phyloP scores from a whole-genome alignment of 495 filamentous ascomycete genomes.

The Letharia columbiana region DNA sequence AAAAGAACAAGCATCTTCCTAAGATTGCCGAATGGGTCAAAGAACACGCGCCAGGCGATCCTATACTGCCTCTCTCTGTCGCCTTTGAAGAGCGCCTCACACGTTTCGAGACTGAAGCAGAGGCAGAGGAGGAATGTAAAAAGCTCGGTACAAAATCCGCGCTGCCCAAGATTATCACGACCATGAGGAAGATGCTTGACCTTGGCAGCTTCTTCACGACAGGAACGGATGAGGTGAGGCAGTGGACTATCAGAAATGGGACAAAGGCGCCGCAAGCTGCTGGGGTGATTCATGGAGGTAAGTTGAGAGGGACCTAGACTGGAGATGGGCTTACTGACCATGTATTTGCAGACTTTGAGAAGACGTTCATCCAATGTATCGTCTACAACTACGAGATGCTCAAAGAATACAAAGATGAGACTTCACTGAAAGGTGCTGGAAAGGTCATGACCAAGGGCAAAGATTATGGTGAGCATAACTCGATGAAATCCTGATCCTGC shows the following conservation, averaged over 20 bases:
- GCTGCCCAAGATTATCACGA: conserved; percentile 85
- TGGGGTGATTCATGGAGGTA: conserved; percentile 84
- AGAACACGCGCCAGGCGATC: conserved; percentile 73
- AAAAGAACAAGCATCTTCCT: conserved; percentile 98
- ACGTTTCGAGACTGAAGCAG: conserved; percentile 64
- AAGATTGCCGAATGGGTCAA: conserved; percentile 94
- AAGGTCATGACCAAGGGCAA: conserved; percentile 99
- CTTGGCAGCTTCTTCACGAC: conserved; percentile 95
- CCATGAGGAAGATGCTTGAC: conserved; percentile 87
- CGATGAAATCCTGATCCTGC: neutral
- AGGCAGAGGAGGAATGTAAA: conserved; percentile 82
- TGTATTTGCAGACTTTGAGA: conserved; percentile 69
- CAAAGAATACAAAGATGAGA: conserved; percentile 65
- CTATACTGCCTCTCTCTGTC: conserved; percentile 87
- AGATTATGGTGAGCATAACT: conserved; percentile 73
- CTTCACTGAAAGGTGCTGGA: conserved; percentile 79
- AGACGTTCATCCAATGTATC: conserved; percentile 97
- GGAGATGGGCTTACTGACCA: neutral
- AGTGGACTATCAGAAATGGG: conserved; percentile 96
- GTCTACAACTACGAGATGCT: conserved; percentile 69
- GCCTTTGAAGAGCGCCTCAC: conserved; percentile 88
- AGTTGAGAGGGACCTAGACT: neutral
- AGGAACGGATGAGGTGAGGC: conserved; percentile 90
- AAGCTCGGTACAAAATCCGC: conserved; percentile 76
- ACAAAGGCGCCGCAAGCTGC: conserved; percentile 96